These are phyloP conservation scores for Pseudogymnoascus sp. DNA, from an alignment of 2,329 filamentous ascomycete species.

Conservation along the genomic window DNA sequence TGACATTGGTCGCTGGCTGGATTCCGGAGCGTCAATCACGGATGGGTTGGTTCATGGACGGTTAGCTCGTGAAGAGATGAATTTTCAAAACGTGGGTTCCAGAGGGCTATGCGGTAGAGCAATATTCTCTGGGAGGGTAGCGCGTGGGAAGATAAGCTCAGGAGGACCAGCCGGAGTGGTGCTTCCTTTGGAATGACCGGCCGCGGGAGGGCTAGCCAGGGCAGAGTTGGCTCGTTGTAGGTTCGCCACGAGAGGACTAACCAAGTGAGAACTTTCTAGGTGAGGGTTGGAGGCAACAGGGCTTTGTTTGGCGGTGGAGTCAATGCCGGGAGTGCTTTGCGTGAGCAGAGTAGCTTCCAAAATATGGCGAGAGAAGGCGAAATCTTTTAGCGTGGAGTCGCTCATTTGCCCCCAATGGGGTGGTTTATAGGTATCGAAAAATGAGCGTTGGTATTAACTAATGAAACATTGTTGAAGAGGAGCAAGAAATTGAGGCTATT, in stretches of 20 bases:
- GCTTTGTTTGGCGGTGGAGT: not conserved
- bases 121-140: no score
- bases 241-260: not conserved
- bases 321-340: not conserved
- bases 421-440: not conserved
- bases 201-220: not conserved
- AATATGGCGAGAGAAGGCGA: not conserved
- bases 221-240: not conserved
- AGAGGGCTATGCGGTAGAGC: not conserved
- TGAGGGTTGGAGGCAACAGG: not conserved
- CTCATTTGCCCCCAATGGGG: not conserved
- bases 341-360: not conserved
- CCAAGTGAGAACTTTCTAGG: not conserved
- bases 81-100: no score
- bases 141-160: not conserved
- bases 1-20: slow-evolving; percentile 10
- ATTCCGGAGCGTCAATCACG: no score
- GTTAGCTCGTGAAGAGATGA: not conserved
- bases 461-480: not conserved
- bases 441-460: not conserved
- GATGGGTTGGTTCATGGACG: no score
- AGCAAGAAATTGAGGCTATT: not conserved
- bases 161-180: no score
- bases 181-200: not conserved
- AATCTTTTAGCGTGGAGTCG: not conserved